These are phyloP conservation scores for Epichloe hybrida DNA, from an alignment of 2,329 filamentous ascomycete genomes.

Conservation along the genomic window DNA sequence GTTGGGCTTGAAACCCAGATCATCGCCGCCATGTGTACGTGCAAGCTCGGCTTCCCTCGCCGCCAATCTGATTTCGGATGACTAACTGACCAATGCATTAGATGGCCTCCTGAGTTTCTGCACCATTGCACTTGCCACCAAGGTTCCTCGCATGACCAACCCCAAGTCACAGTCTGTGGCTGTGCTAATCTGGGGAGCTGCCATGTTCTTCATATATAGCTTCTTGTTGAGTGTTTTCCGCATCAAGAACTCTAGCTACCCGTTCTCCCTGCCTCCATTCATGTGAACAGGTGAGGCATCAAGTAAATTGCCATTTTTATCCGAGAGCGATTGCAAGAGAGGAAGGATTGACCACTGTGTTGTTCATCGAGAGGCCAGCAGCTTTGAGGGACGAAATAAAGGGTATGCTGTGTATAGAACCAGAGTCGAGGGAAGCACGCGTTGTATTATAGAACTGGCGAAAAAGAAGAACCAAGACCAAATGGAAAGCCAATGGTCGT, in stretches of 20 bases:
- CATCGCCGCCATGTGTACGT: constrained; percentile 76
- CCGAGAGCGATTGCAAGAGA: not conserved
- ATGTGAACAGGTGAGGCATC: constrained; percentile 27
- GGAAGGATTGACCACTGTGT: not conserved
- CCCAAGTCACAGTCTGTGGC: constrained; percentile 65
- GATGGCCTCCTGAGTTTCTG: constrained; percentile 71
- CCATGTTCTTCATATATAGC: constrained; percentile 78
- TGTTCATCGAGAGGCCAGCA: not conserved
- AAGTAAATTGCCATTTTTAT: not conserved
- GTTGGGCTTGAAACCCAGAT: constrained; percentile 93
- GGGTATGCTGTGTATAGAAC: not conserved
- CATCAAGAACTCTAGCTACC: constrained; percentile 88
- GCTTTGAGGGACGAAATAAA: not conserved
- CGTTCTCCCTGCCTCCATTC: constrained; percentile 88
- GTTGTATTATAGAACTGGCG: not conserved
- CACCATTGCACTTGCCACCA: constrained; percentile 79
- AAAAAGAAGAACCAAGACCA: not conserved
- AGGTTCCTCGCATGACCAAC: constrained; percentile 79
- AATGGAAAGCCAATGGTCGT: not conserved
- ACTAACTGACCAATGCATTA: constrained; percentile 6
- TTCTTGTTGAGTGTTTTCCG: constrained; percentile 90
- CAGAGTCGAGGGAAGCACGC: not conserved
- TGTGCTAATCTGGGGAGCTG: constrained; percentile 63
- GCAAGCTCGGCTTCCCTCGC: not conserved
- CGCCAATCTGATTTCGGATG: not conserved